Conservation (phyloP, 768 basidiomycete genomes). For the Suillus hirtellus region DNA sequence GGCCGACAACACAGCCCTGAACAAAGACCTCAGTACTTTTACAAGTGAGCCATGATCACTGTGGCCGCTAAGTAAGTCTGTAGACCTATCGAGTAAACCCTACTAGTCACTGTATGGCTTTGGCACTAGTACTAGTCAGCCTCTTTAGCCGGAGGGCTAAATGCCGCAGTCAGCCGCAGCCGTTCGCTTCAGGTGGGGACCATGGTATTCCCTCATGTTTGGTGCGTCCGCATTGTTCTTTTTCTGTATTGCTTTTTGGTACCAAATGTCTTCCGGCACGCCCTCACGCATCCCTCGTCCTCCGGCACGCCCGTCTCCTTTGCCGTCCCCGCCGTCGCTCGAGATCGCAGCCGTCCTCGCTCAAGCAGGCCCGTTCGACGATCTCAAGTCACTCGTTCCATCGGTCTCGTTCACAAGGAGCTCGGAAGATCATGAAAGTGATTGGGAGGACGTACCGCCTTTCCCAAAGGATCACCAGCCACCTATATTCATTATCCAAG, state of each 20-base stretch:
- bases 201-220: neutral
- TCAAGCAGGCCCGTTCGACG: conserved; percentile 9
- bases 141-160: neutral
- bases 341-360: conserved; percentile 27
- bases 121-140: conserved; percentile 3
- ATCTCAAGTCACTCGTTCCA: neutral
- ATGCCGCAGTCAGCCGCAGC: neutral
- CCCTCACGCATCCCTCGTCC: conserved; percentile 14
- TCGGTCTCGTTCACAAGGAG: neutral
- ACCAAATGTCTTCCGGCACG: neutral
- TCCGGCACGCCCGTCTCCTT: conserved; percentile 18
- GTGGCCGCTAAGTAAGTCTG: neutral
- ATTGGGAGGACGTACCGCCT: conserved; percentile 28
- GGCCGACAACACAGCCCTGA: neutral
- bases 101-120: neutral
- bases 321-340: conserved; percentile 17
- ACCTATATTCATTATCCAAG: conserved; percentile 28
- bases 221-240: neutral
- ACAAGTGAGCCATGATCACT: neutral
- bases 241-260: neutral
- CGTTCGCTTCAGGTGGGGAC: neutral
- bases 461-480: conserved; percentile 32
- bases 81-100: neutral
- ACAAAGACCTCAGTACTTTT: neutral
- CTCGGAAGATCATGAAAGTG: conserved; percentile 15